Percentiles rank a stretch among this genome's conserved stretches.
These are phyloP conservation scores for Scedosporium boydii DNA, from an alignment of 2,329 filamentous ascomycete genomes.

Conservation along the genomic window DNA sequence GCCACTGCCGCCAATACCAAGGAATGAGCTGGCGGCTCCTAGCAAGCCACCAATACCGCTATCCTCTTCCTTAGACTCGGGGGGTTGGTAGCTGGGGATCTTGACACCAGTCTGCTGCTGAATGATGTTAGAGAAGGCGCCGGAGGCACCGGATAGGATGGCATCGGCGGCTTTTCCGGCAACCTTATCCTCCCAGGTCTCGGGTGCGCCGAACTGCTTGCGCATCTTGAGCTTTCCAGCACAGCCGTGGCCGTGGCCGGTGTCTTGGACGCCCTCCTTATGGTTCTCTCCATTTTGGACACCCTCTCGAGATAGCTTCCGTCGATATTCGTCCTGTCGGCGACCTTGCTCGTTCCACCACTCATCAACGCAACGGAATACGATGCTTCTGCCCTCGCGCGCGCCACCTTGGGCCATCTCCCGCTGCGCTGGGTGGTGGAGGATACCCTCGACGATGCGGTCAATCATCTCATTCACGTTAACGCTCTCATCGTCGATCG, in stretches of 20 bases:
- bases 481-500: slow-evolving; percentile 68
- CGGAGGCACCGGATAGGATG: slow-evolving; percentile 48
- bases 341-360: slow-evolving; percentile 68
- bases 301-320: slow-evolving; percentile 68
- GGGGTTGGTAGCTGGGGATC: slow-evolving; percentile 21
- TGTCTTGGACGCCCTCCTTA: slow-evolving; percentile 74
- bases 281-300: slow-evolving; percentile 74
- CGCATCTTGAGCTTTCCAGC: slow-evolving; percentile 68
- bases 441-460: slow-evolving; percentile 70
- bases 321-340: slow-evolving; percentile 58
- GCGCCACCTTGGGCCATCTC: slow-evolving; percentile 60
- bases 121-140: slow-evolving; percentile 38
- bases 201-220: slow-evolving; percentile 46
- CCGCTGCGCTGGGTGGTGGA: slow-evolving; percentile 81
- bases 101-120: slow-evolving; percentile 35
- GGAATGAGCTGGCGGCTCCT: slow-evolving; percentile 38
- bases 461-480: slow-evolving; percentile 63
- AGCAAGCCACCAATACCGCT: slow-evolving; percentile 57
- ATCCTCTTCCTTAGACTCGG: slow-evolving; percentile 35
- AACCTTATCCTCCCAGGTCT: slow-evolving; percentile 46
- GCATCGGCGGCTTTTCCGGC: slow-evolving; percentile 45
- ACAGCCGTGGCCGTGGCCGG: slow-evolving; percentile 78
- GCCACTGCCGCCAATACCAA: slow-evolving; percentile 36
- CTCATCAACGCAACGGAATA: slow-evolving; percentile 70
- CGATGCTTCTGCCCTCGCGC: slow-evolving; percentile 59